Base-by-base conservation (phyloP, 164 flowering plant species). In the Berberis thunbergii region DNA sequence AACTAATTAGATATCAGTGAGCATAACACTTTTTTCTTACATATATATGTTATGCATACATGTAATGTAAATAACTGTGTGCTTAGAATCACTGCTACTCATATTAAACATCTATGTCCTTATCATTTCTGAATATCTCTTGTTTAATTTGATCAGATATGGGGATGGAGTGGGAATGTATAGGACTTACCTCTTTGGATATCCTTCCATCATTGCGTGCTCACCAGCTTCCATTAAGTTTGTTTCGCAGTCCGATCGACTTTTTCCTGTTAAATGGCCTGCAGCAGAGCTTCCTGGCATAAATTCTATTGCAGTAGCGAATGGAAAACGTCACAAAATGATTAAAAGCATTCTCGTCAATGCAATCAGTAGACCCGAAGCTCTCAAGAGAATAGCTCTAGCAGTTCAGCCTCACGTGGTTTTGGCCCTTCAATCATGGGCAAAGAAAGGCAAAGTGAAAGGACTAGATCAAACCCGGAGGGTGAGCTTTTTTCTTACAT, bases 141-240 rank as follows among this genome's bases (percentile, higher is more conserved):
- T 26, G 26, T 26, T 26, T 26, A 26, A 26, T 26, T 26, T 26
- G 26, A 26, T 26, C 72, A 84, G 86, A 72, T 83, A 78, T 61
- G 82, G 85, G 1, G 83, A 76, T 41, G 81, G 75, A 57, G 73
- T 62, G 40, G 86, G 83, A 43, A 8, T 79, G 68, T 82, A 74
- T 49, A 68, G 77, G 68, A 81, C 80, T 40, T 74, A 78, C 67
- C 71, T 83, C 11, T 79, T 82, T 45, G 85, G 86, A 42, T 69
- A 73, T 57, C 86, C 86, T 12, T 45, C 80, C 3, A 78, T 84
- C 69, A 76, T 83, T 57, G 74, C 78, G 48, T 83, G 72, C 66
- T 67, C 72, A 1, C 83, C 84, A 4, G 45, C 77, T 3, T 59
- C 67, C 41, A 77, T 57, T 76, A 83, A 76, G 60, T 80, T 76